Evolutionary conservation across 352 stramenopile species (phyloP), one percentile per base, ranked within the genome.

Genomic region (Aphanomyces stellatus): DNA sequence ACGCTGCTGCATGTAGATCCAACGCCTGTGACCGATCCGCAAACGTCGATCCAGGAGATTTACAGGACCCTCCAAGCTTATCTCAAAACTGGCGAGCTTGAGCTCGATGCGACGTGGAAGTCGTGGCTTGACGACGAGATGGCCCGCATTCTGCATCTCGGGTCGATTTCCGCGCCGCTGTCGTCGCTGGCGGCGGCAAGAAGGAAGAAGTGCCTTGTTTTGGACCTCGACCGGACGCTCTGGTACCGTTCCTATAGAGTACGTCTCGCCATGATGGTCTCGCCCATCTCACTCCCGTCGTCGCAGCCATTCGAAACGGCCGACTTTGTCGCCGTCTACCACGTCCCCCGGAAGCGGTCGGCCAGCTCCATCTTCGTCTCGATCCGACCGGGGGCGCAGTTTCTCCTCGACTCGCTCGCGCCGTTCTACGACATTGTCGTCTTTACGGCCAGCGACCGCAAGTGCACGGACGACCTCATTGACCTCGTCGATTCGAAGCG

Each of bases 321-420:
- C 25, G 57, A 65, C 43, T 65, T 65, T 33, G 57, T 53, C 35
- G 57, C 57, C 0, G 57, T 65, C 4, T 41, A 51, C 28, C 25
- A 35, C 15, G 24, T 65, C 34, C 27, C 34, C 11, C 28, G 53
- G 4, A 34, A 33, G 1, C 42, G 53, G 19, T 5, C n/a, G 17
- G n/a, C 15, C 42, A 65, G 28, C 40, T 51, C 57, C 34, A 65
- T 65, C 10, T 65, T 53, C 43, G 57, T 65, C 4, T 65, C 57
- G 27, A 37, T 65, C 19, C 57, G 57, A 8, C 57, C 57, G 7
- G 57, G 57, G 25, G 57, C 41, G 5, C 57, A 53, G 5, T 53
- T 51, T 51, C 33, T 65, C 5, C n/a, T 65, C 10, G 28, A 65
- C 24, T 37, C 57, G 4, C 30, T 65, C 43, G 33, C 57, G 2